phyloP scores from a whole-genome alignment of 192 early-diverging fungal species.

The Backusella psychrophila region DNA sequence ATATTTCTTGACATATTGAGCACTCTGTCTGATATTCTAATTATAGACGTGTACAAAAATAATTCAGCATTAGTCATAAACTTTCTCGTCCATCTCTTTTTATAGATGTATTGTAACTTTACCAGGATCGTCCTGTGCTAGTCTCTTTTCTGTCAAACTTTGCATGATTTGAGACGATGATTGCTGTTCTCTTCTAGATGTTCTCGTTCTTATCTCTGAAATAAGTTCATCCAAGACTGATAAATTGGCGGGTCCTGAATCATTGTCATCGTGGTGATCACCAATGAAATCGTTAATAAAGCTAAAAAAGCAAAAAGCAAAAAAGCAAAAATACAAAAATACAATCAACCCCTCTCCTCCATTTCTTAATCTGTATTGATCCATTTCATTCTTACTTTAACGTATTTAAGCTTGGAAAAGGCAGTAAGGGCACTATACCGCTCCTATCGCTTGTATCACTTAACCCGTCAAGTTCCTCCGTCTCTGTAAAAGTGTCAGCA shows the following conservation, averaged over 20 bases:
- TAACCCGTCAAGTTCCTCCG: not conserved
- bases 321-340: not conserved
- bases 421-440: not conserved
- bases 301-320: not conserved
- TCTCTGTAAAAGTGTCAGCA: not conserved
- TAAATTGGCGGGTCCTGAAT: not conserved
- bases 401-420: not conserved
- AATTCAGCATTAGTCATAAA: not conserved
- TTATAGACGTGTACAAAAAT: not conserved
- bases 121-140: not conserved
- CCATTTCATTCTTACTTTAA: not conserved
- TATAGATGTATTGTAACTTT: not conserved
- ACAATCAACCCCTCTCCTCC: not conserved
- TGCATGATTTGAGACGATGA: not conserved
- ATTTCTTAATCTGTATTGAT: not conserved
- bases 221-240: not conserved
- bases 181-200: not conserved
- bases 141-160: not conserved
- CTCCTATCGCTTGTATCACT: not conserved
- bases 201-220: not conserved
- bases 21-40: not conserved
- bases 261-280: not conserved
- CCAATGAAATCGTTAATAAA: not conserved
- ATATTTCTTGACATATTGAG: constrained; percentile 3
- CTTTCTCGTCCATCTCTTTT: not conserved